A percentile compares a stretch with the other conserved stretches of the same genome.
These are phyloP conservation scores for Emericellopsis atlantica DNA, from an alignment of 2,329 filamentous ascomycete genomes.

Conservation along the genomic window DNA sequence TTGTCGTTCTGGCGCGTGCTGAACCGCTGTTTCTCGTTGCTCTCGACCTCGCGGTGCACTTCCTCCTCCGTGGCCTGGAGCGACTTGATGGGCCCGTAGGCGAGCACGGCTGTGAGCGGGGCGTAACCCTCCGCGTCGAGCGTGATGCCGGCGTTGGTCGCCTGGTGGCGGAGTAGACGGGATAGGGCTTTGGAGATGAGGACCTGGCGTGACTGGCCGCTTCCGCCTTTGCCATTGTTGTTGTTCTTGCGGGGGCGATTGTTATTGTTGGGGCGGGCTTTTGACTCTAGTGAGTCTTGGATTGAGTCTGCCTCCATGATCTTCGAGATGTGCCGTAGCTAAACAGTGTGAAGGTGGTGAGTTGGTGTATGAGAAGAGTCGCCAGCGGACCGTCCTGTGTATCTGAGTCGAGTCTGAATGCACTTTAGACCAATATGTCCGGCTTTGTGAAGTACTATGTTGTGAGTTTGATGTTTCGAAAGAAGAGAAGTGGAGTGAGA, in stretches of 20 bases:
- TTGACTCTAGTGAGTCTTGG: too few species aligned
- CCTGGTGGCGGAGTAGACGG: slow-evolving; percentile 41
- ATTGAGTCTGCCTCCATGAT: too few species aligned
- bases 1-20: slow-evolving; percentile 37
- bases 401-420: too few species aligned
- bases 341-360: too few species aligned
- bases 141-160: slow-evolving; percentile 39
- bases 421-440: too few species aligned
- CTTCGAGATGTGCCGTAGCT: too few species aligned
- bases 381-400: too few species aligned
- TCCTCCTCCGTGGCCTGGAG: slow-evolving; percentile 67
- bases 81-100: slow-evolving; percentile 47
- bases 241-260: slow-evolving; percentile 1
- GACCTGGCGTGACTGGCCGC: slow-evolving; percentile 25
- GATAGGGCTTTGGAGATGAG: slow-evolving; percentile 42
- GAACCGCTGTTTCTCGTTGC: slow-evolving; percentile 88
- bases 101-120: slow-evolving; percentile 40
- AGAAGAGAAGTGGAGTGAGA: too few species aligned
- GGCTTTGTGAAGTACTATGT: too few species aligned
- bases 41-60: slow-evolving; percentile 53
- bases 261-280: too few species aligned
- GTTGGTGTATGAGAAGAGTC: too few species aligned
- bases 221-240: slow-evolving; percentile 16
- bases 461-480: too few species aligned
- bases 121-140: slow-evolving; percentile 50